Conservation (phyloP, 371 early-diverging fungal species). For the Dichotomocladium elegans region DNA sequence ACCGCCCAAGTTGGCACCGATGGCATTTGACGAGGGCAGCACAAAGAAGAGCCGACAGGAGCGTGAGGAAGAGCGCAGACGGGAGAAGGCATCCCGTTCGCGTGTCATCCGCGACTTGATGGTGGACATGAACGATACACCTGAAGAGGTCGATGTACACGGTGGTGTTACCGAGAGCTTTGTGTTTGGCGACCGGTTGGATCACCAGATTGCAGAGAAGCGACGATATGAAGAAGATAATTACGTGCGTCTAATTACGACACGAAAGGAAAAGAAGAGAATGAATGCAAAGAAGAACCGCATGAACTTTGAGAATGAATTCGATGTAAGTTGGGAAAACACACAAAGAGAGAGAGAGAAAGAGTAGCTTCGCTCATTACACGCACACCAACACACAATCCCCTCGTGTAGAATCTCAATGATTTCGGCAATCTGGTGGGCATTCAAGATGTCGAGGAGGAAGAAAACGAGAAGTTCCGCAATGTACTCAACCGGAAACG, state of each 20-base stretch:
- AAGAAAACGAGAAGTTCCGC: constrained; percentile 46
- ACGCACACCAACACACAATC: too few relatives aligned
- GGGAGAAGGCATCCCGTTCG: constrained; percentile 77
- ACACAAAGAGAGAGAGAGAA: not conserved
- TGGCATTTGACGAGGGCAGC: constrained; percentile 77
- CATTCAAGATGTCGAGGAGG: constrained; percentile 52
- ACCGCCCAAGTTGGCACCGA: constrained; percentile 87
- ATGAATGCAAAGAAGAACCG: constrained; percentile 54
- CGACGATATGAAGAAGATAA: constrained; percentile 87
- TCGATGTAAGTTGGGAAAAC: constrained; percentile 78
- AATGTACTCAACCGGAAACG: constrained; percentile 53
- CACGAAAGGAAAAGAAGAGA: constrained; percentile 73
- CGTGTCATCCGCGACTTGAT: constrained; percentile 85
- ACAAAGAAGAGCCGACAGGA: constrained; percentile 51
- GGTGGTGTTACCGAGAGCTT: constrained; percentile 63
- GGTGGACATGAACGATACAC: constrained; percentile 81
- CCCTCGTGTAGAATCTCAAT: constrained; percentile 54
- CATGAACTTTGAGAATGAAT: constrained; percentile 79
- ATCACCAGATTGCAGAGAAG: constrained; percentile 61
- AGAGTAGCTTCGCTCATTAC: not conserved
- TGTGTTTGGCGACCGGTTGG: constrained; percentile 49
- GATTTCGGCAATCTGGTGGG: constrained; percentile 68
- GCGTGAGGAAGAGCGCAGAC: constrained; percentile 59
- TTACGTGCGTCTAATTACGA: constrained; percentile 75
- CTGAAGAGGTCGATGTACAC: constrained; percentile 75